Evolutionary conservation across 306 rosid genomes (phyloP), one percentile per base, ranked within the genome.

Genomic region (Carpinus fangiana): DNA sequence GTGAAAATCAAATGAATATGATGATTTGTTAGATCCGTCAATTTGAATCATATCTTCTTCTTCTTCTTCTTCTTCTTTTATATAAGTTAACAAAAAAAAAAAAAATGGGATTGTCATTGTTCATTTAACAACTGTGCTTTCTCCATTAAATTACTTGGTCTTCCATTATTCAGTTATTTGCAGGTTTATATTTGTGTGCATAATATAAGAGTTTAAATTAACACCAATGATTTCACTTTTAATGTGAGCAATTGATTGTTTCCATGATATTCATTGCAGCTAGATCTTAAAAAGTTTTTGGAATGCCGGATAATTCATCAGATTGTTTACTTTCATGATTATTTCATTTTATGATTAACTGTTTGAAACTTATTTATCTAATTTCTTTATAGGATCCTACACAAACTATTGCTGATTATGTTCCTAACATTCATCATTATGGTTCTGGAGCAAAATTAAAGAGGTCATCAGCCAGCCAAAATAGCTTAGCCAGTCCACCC

Each of bases 391-490:
- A 91, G 98, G 90, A 84, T 83, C 84, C 87, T 3, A 54, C 83
- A 12, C 86, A 79, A 73, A 79, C 81, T 75, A 48, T 80, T 72
- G 85, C 84, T 84, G 93, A 91, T 73, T 78, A 78, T 76, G 48
- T 72, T 82, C 89, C 93, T 55, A 84, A 86, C 82, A 76, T 82
- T 78, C 90, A 76, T 56, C 80, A 77, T 65, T 85, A 76, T 80
- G 93, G 96, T 76, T 90, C 96, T 68, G 99, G 98, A 54, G 97
- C 90, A 71, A 95, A 95, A 88, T 87, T 95, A 70, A 95, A 95
- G 87, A 90, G 95, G 86, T 87, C 93, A 34, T 76, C 85, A 71
- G 80, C 84, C 66, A 88, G 78, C 73, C 85, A 85, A 18, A 77
- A 72, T 11, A 62, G 76, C 60, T 60, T 21, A 46, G 86, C 85